These are phyloP conservation scores for Claviceps digitariae DNA, from an alignment of 2,329 filamentous ascomycete genomes.

Conservation along the genomic window DNA sequence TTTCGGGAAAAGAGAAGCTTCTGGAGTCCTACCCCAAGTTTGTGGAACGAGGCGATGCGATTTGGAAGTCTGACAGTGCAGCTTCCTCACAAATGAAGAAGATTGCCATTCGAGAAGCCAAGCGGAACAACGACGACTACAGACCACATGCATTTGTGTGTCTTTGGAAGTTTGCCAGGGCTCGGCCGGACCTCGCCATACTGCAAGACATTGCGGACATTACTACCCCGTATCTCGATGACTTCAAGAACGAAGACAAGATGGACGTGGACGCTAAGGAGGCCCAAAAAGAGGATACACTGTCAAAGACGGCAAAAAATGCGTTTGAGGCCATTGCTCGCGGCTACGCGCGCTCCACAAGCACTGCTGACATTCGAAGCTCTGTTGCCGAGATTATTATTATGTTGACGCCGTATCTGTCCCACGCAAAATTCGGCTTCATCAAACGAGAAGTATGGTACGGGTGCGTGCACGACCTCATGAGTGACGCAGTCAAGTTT, in stretches of 20 bases:
- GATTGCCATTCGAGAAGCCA: constrained; percentile 74
- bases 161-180: constrained; percentile 59
- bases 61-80: constrained; percentile 39
- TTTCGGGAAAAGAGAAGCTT: constrained; percentile 79
- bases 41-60: constrained; percentile 45
- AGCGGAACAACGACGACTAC: constrained; percentile 79
- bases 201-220: constrained; percentile 53
- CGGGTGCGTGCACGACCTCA: constrained; percentile 31
- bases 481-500: constrained; percentile 25
- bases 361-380: constrained; percentile 22
- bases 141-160: constrained; percentile 59
- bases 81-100: constrained; percentile 59
- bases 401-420: constrained; percentile 27
- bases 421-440: constrained; percentile 22
- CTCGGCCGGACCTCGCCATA: constrained; percentile 55
- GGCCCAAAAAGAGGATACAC: constrained; percentile 27
- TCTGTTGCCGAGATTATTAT: constrained; percentile 25
- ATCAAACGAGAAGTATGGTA: constrained; percentile 41
- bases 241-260: constrained; percentile 40
- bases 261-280: constrained; percentile 56
- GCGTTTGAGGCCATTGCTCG: constrained; percentile 36
- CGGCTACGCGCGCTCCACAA: constrained; percentile 31
- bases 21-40: constrained; percentile 70
- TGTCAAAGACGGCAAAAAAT: constrained; percentile 31
- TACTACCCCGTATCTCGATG: constrained; percentile 48